Evolutionary conservation across 2,329 filamentous ascomycete species (phyloP).

Genomic region (Fusarium longipes): DNA sequence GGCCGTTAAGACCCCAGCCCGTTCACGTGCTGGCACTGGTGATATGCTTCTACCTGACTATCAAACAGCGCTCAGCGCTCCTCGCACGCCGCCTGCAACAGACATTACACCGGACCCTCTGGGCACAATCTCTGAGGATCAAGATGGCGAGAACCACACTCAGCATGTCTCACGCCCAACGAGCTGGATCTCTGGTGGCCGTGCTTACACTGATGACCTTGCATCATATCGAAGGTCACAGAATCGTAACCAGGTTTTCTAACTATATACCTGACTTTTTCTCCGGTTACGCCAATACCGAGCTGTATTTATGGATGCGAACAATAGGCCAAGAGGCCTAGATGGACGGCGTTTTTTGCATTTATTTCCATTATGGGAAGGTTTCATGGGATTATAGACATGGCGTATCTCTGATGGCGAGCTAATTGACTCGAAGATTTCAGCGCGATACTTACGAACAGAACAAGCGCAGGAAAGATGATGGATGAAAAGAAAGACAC

Average conservation of each 20-base stretch:
- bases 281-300: background rate
- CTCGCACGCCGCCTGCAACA: conserved; percentile 58
- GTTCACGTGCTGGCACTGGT: conserved; percentile 61
- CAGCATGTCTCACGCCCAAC: conserved; percentile 43
- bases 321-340: conserved; percentile 15
- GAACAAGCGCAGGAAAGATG: conserved; percentile 19
- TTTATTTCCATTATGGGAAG: conserved; percentile 5
- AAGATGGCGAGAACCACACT: conserved; percentile 42
- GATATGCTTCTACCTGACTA: conserved; percentile 73
- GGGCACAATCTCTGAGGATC: conserved; percentile 50
- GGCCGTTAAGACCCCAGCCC: conserved; percentile 73
- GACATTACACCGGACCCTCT: conserved; percentile 48
- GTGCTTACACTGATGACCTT: conserved; percentile 43
- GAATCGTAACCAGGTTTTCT: conserved; percentile 38
- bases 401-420: conserved; percentile 23
- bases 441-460: conserved; percentile 21
- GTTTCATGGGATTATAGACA: conserved; percentile 37
- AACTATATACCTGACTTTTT: conserved; percentile 1
- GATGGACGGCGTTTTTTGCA: conserved; percentile 38
- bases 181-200: conserved; percentile 39
- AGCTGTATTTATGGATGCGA: conserved; percentile 23
- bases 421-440: conserved; percentile 15
- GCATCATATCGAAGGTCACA: conserved; percentile 40
- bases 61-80: conserved; percentile 67
- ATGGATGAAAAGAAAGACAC: conserved; percentile 21